Evolutionary conservation across 1,284 basidiomycete species (phyloP).

Genomic region (Rhodotorula sp.): DNA sequence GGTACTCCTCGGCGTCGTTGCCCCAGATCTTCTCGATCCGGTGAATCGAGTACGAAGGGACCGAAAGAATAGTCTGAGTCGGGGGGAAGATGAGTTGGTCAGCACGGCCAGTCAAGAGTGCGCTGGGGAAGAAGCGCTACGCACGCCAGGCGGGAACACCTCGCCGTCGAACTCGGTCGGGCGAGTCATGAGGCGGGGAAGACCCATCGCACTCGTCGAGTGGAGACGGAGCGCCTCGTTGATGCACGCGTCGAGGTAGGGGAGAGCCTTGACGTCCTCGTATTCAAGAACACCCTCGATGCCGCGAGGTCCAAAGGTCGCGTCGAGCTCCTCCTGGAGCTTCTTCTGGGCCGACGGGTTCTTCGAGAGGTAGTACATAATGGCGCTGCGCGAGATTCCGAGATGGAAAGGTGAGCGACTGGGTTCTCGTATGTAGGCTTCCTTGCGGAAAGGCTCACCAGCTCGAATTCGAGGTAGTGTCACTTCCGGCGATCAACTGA

Average conservation of each 20-base stretch:
- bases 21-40: slow-evolving; percentile 70
- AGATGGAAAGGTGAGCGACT: neutral
- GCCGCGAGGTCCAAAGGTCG: slow-evolving; percentile 57
- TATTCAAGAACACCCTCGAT: slow-evolving; percentile 41
- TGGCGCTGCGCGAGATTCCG: slow-evolving; percentile 54
- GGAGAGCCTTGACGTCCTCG: slow-evolving; percentile 41
- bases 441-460: slow-evolving; percentile 49
- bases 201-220: slow-evolving; percentile 69
- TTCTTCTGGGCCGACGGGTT: slow-evolving; percentile 66
- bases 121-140: slow-evolving; percentile 54
- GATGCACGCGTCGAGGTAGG: slow-evolving; percentile 68
- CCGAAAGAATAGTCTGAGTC: slow-evolving; percentile 44
- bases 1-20: slow-evolving; percentile 56
- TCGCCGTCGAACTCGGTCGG: slow-evolving; percentile 59
- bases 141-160: slow-evolving; percentile 64
- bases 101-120: too few relatives aligned
- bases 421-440: neutral
- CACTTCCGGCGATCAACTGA: slow-evolving; percentile 73
- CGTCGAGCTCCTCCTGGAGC: slow-evolving; percentile 77
- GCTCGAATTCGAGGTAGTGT: slow-evolving; percentile 80
- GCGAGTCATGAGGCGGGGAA: slow-evolving; percentile 49
- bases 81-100: too few relatives aligned
- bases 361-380: slow-evolving; percentile 73
- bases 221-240: slow-evolving; percentile 77
- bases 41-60: slow-evolving; percentile 69